phyloP scores from a whole-genome alignment of 1,284 basidiomycete genomes.

The Cryptococcus sp. region DNA sequence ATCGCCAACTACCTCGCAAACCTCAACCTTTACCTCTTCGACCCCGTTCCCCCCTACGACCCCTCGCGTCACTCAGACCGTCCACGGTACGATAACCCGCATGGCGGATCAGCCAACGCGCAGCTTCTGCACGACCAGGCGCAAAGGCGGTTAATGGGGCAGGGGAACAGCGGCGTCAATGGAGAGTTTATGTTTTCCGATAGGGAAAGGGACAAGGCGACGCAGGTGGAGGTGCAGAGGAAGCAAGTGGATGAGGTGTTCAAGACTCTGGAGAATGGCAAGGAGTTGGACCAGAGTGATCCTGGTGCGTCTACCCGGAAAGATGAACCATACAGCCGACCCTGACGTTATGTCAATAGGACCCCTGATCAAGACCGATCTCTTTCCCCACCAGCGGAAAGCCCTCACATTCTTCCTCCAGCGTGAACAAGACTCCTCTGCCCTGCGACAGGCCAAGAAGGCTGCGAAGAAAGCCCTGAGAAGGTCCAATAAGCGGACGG shows the following conservation, averaged over 20 bases:
- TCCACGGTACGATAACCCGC: conserved; percentile 78
- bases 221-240: conserved; percentile 85
- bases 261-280: conserved; percentile 78
- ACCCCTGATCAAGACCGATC: conserved; percentile 75
- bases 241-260: conserved; percentile 93
- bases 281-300: conserved; percentile 80
- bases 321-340: not conserved
- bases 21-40: conserved; percentile 69
- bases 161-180: conserved; percentile 1
- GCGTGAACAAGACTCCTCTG: conserved; percentile 60
- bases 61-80: conserved; percentile 59
- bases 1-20: conserved; percentile 72
- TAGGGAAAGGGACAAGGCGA: conserved; percentile 57
- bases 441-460: conserved; percentile 41
- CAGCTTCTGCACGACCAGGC: conserved; percentile 20
- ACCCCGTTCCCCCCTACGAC: conserved; percentile 61
- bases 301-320: conserved; percentile 58
- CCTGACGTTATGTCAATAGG: conserved; percentile 52
- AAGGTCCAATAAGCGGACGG: conserved; percentile 20
- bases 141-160: conserved; percentile 13
- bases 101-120: conserved; percentile 53
- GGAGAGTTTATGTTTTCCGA: conserved; percentile 7
- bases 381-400: conserved; percentile 98
- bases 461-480: conserved; percentile 30
- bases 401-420: conserved; percentile 95